Evolutionary conservation across 2,329 filamentous ascomycete species (phyloP).

Genomic region (Diaporthe destruens): DNA sequence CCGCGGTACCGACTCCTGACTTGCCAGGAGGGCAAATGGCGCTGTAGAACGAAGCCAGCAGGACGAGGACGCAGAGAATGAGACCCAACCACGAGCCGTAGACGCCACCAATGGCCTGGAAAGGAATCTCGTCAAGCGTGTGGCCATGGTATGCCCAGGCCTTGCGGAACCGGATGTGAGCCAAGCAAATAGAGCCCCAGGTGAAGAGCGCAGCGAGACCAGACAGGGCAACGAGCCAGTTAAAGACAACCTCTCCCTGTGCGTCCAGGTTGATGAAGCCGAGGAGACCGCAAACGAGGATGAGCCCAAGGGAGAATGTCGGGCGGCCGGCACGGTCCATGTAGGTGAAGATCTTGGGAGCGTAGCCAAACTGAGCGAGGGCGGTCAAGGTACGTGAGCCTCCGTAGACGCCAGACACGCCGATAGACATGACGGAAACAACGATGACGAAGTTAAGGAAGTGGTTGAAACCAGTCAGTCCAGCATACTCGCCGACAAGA

Average conservation of each 20-base stretch:
- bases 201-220: conserved; percentile 75
- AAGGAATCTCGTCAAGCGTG: conserved; percentile 75
- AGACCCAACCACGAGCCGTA: conserved; percentile 75
- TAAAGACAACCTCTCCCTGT: conserved; percentile 65
- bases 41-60: conserved; percentile 62
- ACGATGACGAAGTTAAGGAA: conserved; percentile 72
- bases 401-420: conserved; percentile 70
- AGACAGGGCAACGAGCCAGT: conserved; percentile 76
- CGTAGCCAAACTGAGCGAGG: conserved; percentile 70
- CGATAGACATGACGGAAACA: conserved; percentile 69
- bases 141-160: conserved; percentile 74
- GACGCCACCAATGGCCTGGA: conserved; percentile 71
- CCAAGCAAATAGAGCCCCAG: conserved; percentile 78
- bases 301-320: conserved; percentile 60
- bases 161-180: conserved; percentile 76
- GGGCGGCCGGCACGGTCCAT: conserved; percentile 70
- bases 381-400: conserved; percentile 71
- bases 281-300: conserved; percentile 64
- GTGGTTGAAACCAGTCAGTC: conserved; percentile 63
- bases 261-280: conserved; percentile 62
- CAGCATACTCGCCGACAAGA: conserved; percentile 66
- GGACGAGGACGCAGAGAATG: conserved; percentile 66
- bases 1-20: conserved; percentile 50
- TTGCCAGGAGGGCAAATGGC: conserved; percentile 53
- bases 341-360: conserved; percentile 65